Base-by-base conservation (phyloP, 805 yeast genomes). In the Lipomyces spencermartinsiae region DNA sequence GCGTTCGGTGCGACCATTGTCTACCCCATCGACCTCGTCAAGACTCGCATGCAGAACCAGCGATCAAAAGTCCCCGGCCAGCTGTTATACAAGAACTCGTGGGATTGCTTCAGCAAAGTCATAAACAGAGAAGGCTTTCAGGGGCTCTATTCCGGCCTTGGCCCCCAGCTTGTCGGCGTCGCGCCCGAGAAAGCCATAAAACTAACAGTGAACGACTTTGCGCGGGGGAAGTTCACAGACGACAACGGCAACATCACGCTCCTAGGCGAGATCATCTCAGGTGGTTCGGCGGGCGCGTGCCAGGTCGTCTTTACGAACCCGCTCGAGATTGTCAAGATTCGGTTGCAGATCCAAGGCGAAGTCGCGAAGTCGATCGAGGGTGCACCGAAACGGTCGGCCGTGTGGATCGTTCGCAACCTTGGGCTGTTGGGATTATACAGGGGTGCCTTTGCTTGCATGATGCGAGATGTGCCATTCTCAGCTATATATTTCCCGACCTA, bases 141-240 rank as follows among this genome's bases (percentile, higher is more conserved):
- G 74, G 98, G 98, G 8, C 84, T 94, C 66, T 94, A 94, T 79
- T 89, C 97, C 4, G 99, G 99, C 64, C 83, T 94, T 62, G 91
- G 92, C 9, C 98, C 98, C 19, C 98, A 95, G 80, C 83, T 94
- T 75, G 87, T 95, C 60, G 99, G 99, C 73, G 98, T 94, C 62
- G 98, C 98, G 0, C 99, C 99, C 1, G 99, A 94, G 79, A 94
- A 94, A 82, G 98, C 98, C 57, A 94, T 94, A 76, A 94, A 94
- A 80, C 86, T 94, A 73, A 93, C 98, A 0, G 97, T 94, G 53
- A 94, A 94, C 80, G 99, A 94, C 78, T 81, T 91, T 65, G 88
- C 93, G 66, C 86, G 98, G 75, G 88, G 88, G 35, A 83, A 86
- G 64, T 88, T 94, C 70, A 84, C 91, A n/a, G 82, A 82, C 69